Conservation (phyloP, 2,329 filamentous ascomycete species). For the Fusarium phyllophilum region DNA sequence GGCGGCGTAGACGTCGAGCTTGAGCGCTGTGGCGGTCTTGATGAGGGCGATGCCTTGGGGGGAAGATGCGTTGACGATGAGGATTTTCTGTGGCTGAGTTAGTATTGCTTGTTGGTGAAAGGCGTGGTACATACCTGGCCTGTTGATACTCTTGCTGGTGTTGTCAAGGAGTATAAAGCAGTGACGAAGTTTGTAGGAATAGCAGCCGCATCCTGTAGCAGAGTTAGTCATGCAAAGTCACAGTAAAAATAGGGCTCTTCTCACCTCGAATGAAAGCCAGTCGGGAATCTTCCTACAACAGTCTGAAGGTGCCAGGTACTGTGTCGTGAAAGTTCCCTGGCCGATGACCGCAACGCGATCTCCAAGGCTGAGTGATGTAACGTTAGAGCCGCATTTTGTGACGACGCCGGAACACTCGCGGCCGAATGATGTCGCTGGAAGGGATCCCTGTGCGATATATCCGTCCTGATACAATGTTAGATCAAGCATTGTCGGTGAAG, state of each 20-base stretch:
- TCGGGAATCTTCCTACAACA: slow-evolving; percentile 36
- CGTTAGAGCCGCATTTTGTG: slow-evolving; percentile 19
- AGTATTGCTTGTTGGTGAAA: neutral
- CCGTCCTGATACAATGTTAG: slow-evolving; percentile 32
- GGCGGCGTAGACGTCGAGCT: slow-evolving; percentile 32
- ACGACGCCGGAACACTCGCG: slow-evolving; percentile 37
- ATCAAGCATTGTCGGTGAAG: rapidly evolving
- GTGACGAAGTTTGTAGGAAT: slow-evolving; percentile 35
- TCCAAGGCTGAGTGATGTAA: slow-evolving; percentile 21
- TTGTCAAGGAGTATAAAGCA: slow-evolving; percentile 32
- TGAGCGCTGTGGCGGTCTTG: slow-evolving; percentile 31
- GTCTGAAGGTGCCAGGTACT: slow-evolving; percentile 26
- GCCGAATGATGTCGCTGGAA: slow-evolving; percentile 31
- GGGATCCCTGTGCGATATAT: slow-evolving; percentile 32
- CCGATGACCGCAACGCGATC: slow-evolving; percentile 37
- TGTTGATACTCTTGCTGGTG: slow-evolving; percentile 11
- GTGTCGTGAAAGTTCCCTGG: slow-evolving; percentile 35
- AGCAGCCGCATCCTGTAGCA: slow-evolving; percentile 26
- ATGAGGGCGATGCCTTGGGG: slow-evolving; percentile 36
- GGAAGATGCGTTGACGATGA: slow-evolving; percentile 30
- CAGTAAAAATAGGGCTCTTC: neutral
- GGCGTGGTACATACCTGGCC: slow-evolving; percentile 24
- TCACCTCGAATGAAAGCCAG: slow-evolving; percentile 39
- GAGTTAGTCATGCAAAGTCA: neutral
- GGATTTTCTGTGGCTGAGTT: slow-evolving; percentile 27